These are phyloP conservation scores for Cercophora sp. DNA, from an alignment of 495 filamentous ascomycete species.

Conservation along the genomic window DNA sequence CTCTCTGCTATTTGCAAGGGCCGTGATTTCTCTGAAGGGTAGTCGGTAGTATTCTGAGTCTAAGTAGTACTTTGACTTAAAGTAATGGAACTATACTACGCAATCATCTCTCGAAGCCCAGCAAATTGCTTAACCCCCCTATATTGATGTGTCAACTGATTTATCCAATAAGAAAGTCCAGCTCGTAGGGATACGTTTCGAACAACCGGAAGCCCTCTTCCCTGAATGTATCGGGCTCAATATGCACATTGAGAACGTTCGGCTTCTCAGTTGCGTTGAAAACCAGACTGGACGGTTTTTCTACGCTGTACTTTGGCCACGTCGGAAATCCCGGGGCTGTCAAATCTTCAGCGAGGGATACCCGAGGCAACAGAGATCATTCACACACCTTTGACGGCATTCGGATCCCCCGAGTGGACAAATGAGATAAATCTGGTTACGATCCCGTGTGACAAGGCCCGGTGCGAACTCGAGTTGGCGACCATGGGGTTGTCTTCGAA, in stretches of 20 bases:
- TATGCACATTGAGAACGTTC: constrained; percentile 4
- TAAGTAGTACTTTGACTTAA: no score
- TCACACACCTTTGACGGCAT: constrained; percentile 2
- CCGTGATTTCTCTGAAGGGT: no score
- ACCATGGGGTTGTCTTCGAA: constrained; percentile 3
- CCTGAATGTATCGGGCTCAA: constrained; percentile 9
- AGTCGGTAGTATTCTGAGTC: no score
- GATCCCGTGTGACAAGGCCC: neutral
- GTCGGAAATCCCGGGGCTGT: neutral
- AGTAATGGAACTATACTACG: no score
- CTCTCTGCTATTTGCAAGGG: no score
- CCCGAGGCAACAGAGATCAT: no score
- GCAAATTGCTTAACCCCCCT: no score
- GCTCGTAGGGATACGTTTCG: neutral
- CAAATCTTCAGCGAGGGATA: neutral
- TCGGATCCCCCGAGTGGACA: constrained; percentile 7
- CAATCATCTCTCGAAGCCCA: no score
- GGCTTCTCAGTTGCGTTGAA: constrained; percentile 9
- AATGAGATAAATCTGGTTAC: constrained; percentile 2
- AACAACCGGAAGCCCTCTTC: constrained; percentile 1
- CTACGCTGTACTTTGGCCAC: constrained; percentile 6
- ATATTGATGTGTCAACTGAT: no score
- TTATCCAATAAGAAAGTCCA: no score
- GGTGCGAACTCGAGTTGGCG: neutral
- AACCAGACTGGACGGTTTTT: constrained; percentile 2